Conservation (phyloP, 352 stramenopile species). For the Pythium insidiosum region DNA sequence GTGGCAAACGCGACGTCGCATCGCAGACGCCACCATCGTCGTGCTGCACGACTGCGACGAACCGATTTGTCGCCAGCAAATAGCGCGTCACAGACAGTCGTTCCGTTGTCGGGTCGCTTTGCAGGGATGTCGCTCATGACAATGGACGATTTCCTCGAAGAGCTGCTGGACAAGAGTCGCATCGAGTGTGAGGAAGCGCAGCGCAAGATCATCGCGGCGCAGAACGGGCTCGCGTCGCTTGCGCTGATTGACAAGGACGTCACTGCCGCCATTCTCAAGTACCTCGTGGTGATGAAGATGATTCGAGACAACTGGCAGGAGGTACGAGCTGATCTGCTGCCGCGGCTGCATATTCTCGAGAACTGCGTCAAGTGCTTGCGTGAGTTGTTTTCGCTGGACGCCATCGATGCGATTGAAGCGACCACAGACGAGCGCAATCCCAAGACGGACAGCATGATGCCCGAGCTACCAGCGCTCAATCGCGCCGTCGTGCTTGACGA, state of each 20-base stretch:
- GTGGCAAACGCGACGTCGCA: neutral
- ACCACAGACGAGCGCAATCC: slow-evolving; percentile 16
- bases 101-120: neutral
- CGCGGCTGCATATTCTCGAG: slow-evolving; percentile 56
- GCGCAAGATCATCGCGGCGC: slow-evolving; percentile 58
- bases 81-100: neutral
- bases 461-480: slow-evolving; percentile 23
- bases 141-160: slow-evolving; percentile 73
- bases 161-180: slow-evolving; percentile 53
- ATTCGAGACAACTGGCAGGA: slow-evolving; percentile 49
- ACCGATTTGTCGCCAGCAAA: too few species aligned
- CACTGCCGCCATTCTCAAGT: slow-evolving; percentile 35
- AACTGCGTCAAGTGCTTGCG: slow-evolving; percentile 39
- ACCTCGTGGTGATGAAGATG: slow-evolving; percentile 30
- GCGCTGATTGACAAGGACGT: slow-evolving; percentile 24
- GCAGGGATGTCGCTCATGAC: slow-evolving; percentile 34
- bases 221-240: slow-evolving; percentile 64
- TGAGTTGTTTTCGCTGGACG: slow-evolving; percentile 10
- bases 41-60: neutral
- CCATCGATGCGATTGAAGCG: neutral
- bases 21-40: neutral
- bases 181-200: slow-evolving; percentile 82
- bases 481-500: slow-evolving; percentile 15
- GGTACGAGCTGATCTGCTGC: slow-evolving; percentile 63
- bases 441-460: slow-evolving; percentile 37